Conservation (phyloP, 2,329 filamentous ascomycete genomes). For the Arthrobotrys musiformis region DNA sequence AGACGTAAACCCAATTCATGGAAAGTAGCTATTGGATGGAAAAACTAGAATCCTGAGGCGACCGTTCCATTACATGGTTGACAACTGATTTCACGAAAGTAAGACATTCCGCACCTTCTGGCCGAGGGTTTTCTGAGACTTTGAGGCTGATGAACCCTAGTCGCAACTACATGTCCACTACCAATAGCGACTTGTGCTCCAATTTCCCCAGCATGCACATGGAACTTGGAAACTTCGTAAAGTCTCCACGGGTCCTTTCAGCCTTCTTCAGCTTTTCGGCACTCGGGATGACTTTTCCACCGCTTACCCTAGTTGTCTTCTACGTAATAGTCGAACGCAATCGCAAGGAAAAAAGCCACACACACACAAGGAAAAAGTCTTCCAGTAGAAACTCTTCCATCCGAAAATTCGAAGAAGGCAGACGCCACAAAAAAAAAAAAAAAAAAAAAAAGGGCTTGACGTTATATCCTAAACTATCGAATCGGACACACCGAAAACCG, state of each 20-base stretch:
- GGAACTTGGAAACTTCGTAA: not conserved
- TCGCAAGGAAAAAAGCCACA: no score
- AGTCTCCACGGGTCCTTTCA: not conserved
- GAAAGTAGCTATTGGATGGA: not conserved
- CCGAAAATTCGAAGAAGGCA: not conserved
- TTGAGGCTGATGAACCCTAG: constrained; percentile 30
- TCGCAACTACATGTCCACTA: not conserved
- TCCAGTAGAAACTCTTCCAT: not conserved
- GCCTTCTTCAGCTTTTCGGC: not conserved
- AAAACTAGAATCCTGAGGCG: not conserved
- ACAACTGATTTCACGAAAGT: constrained; percentile 18
- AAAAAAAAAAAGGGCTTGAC: not conserved
- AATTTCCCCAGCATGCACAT: not conserved
- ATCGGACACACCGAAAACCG: constrained; percentile 45
- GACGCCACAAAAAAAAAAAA: constrained; percentile 4
- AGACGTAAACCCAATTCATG: not conserved
- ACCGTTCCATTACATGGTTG: not conserved
- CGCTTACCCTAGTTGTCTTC: not conserved
- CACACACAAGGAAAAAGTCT: no score
- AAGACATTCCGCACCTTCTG: constrained; percentile 16
- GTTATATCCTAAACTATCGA: constrained; percentile 12
- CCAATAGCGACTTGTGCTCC: not conserved
- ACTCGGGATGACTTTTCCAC: not conserved
- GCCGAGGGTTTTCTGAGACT: constrained; percentile 1
- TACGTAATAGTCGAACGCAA: not conserved